These are phyloP conservation scores for Fusarium sp. DNA, from an alignment of 2,329 filamentous ascomycete species.

Conservation along the genomic window DNA sequence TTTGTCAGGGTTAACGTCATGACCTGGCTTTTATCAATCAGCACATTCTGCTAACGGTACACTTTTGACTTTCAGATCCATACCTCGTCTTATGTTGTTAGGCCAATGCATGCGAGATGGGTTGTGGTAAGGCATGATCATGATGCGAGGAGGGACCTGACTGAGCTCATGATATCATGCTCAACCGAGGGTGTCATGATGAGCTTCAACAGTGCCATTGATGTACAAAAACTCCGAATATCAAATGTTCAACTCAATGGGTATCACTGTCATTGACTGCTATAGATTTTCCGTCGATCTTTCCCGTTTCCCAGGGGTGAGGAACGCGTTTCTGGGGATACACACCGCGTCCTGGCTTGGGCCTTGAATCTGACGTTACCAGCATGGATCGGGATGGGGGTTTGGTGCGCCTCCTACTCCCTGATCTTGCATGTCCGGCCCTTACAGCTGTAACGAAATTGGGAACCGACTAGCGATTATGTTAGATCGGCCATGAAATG, in stretches of 20 bases:
- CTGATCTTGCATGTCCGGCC: not conserved
- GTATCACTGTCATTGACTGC: not conserved
- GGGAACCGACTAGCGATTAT: not conserved
- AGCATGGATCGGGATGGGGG: not conserved
- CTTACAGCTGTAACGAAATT: not conserved
- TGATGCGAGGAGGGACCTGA: slow-evolving; percentile 29
- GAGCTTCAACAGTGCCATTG: slow-evolving; percentile 1
- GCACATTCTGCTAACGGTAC: slow-evolving; percentile 38
- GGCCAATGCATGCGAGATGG: slow-evolving; percentile 40
- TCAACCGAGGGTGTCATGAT: slow-evolving; percentile 42
- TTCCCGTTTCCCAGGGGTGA: not conserved
- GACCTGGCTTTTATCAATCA: slow-evolving; percentile 50
- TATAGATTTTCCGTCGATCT: slow-evolving; percentile 13
- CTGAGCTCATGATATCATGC: slow-evolving; percentile 15
- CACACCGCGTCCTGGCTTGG: slow-evolving; percentile 27
- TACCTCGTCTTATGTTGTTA: slow-evolving; percentile 36
- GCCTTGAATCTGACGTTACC: slow-evolving; percentile 29
- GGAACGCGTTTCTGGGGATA: slow-evolving; percentile 24
- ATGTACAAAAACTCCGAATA: slow-evolving; percentile 16
- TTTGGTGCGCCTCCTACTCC: slow-evolving; percentile 13
- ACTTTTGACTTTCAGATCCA: slow-evolving; percentile 8
- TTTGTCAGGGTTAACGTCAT: slow-evolving; percentile 44
- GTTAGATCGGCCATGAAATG: not conserved
- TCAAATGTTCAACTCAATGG: not conserved
- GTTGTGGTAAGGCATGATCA: slow-evolving; percentile 26